Conservation (phyloP, 768 basidiomycete genomes). For the Podaxis pistillaris region DNA sequence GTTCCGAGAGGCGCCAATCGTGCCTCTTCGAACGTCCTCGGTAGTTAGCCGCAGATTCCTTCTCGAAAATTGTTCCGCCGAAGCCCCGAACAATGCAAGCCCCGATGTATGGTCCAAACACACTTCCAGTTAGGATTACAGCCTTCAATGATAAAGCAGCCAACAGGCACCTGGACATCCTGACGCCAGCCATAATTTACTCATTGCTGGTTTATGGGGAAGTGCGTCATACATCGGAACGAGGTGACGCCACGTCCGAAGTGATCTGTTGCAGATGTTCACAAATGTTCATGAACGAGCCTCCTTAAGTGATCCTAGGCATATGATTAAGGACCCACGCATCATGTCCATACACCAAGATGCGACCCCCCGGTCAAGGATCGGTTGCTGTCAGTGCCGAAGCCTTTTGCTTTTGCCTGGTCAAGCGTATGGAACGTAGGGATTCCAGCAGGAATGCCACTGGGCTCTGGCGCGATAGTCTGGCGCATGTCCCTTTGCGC, state of each 20-base stretch:
- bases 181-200: not conserved
- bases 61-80: conserved; percentile 34
- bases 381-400: conserved; percentile 61
- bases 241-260: too few relatives aligned
- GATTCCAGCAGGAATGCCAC: conserved; percentile 25
- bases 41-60: conserved; percentile 52
- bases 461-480: conserved; percentile 29
- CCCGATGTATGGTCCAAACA: conserved; percentile 50
- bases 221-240: too few relatives aligned
- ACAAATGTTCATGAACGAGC: too few relatives aligned
- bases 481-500: conserved; percentile 4
- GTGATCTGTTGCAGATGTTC: too few relatives aligned
- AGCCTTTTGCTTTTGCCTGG: conserved; percentile 44
- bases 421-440: conserved; percentile 50
- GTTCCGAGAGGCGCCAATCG: conserved; percentile 31
- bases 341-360: conserved; percentile 43
- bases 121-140: conserved; percentile 58
- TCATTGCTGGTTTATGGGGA: too few relatives aligned
- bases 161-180: conserved; percentile 54
- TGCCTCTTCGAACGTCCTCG: conserved; percentile 37
- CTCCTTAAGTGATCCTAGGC: too few relatives aligned
- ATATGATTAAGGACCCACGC: too few relatives aligned
- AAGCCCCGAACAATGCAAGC: conserved; percentile 37
- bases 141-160: conserved; percentile 60
- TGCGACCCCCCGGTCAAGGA: conserved; percentile 53